Evolutionary conservation across 2,329 filamentous ascomycete genomes (phyloP).

Genomic region (Akanthomyces dipterigenus): DNA sequence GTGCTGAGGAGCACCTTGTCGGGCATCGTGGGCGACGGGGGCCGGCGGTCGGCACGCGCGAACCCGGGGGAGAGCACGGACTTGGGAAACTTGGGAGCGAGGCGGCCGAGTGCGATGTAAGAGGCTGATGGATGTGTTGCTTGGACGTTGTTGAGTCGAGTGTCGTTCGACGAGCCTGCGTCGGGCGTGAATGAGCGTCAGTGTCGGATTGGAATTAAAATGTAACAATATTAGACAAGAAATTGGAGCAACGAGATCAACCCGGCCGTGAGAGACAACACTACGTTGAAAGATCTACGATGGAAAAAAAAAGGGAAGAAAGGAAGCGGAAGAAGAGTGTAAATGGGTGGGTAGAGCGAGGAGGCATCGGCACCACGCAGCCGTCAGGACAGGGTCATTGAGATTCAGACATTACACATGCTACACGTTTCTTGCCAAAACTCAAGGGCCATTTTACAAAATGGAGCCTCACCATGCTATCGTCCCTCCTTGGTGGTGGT

Average conservation of each 20-base stretch:
- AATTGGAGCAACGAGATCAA: neutral
- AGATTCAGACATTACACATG: neutral
- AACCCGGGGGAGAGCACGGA: neutral
- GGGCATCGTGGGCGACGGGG: slow-evolving; percentile 33
- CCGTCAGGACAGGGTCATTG: neutral
- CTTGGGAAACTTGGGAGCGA: neutral
- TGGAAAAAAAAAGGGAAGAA: neutral
- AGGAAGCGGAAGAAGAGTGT: slow-evolving; percentile 15
- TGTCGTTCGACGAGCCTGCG: no score
- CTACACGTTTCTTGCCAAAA: slow-evolving; percentile 2
- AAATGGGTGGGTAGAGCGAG: neutral
- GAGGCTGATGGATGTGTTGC: no score
- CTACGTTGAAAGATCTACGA: neutral
- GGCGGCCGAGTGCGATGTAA: no score
- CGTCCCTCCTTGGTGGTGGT: neutral
- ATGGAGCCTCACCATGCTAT: no score
- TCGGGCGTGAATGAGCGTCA: neutral
- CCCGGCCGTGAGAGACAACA: neutral
- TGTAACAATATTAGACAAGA: neutral
- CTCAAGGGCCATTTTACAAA: neutral
- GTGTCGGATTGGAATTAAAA: neutral
- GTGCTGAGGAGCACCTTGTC: slow-evolving; percentile 49
- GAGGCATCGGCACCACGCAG: neutral
- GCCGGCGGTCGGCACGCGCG: neutral
- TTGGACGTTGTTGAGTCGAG: no score